phyloP scores from a whole-genome alignment of 2,329 filamentous ascomycete species.

The Xylariaceae sp. region DNA sequence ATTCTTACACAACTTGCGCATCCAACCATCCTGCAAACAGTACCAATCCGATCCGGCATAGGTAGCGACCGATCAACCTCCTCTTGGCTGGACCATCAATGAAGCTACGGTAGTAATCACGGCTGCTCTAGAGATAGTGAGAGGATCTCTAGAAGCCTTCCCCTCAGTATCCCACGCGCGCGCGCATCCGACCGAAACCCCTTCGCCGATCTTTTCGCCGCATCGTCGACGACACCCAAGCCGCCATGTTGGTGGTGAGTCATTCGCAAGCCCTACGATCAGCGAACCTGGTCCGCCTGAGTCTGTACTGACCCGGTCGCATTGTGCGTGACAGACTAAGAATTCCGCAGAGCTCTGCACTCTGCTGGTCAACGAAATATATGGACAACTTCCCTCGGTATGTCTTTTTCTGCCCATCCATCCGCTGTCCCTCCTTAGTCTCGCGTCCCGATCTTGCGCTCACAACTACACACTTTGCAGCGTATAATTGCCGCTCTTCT shows the following conservation, averaged over 20 bases:
- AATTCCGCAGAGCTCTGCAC: constrained; percentile 82
- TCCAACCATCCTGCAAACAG: background rate
- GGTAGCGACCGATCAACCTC: background rate
- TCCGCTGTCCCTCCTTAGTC: background rate
- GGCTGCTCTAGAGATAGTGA: constrained; percentile 72
- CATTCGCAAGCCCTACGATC: constrained; percentile 2
- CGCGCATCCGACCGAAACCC: constrained; percentile 9
- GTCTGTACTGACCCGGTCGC: constrained; percentile 24
- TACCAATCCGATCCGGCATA: background rate
- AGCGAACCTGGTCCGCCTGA: background rate
- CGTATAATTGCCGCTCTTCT: constrained; percentile 78
- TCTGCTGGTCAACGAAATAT: constrained; percentile 81
- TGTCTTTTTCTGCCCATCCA: constrained; percentile 31
- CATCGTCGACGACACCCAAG: constrained; percentile 8
- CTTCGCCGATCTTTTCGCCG: constrained; percentile 10
- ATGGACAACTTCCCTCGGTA: constrained; percentile 90
- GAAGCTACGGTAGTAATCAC: constrained; percentile 63
- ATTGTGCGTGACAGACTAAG: constrained; percentile 51
- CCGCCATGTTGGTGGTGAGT: constrained; percentile 34
- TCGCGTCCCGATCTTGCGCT: constrained; percentile 8
- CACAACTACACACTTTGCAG: constrained; percentile 41
- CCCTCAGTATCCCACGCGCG: constrained; percentile 12
- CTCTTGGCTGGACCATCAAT: constrained; percentile 40
- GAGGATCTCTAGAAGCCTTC: constrained; percentile 68
- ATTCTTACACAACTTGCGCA: constrained; percentile 11